phyloP scores from a whole-genome alignment of 371 early-diverging fungal species.

The Homolaphlyctis polyrhiza region DNA sequence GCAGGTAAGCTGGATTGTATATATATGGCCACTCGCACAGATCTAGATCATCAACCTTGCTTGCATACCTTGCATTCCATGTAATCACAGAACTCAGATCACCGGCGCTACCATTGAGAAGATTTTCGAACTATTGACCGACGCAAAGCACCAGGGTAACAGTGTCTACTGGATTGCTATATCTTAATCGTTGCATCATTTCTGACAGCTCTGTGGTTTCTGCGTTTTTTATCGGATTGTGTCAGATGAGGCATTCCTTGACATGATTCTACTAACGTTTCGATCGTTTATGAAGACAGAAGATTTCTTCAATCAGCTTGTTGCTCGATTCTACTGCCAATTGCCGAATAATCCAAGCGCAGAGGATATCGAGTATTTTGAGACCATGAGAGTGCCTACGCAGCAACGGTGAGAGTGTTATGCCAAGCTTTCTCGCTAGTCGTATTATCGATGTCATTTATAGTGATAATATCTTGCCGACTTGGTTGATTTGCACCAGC shows the following conservation, averaged over 20 bases:
- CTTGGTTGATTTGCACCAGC: no score
- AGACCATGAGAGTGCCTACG: conserved; percentile 34
- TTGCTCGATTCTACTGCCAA: conserved; percentile 41
- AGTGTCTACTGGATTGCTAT: not conserved
- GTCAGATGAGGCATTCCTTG: conserved; percentile 32
- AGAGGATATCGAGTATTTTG: conserved; percentile 43
- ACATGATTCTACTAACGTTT: conserved; percentile 45
- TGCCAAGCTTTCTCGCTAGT: not conserved
- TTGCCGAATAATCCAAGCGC: conserved; percentile 32
- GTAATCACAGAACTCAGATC: conserved; percentile 24
- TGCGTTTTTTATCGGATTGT: no score
- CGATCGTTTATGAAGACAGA: conserved; percentile 44
- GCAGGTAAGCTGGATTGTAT: conserved; percentile 17
- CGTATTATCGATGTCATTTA: not conserved
- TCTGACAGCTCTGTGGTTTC: no score
- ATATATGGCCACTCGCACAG: no score
- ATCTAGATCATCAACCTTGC: no score
- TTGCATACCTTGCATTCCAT: no score
- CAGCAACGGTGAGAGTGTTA: conserved; percentile 33
- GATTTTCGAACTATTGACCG: conserved; percentile 38
- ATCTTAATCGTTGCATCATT: not conserved
- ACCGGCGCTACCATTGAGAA: conserved; percentile 44
- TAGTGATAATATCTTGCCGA: not conserved
- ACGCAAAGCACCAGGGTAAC: conserved; percentile 3
- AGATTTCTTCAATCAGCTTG: conserved; percentile 40